A percentile compares a stretch with the other conserved stretches of the same genome.
These are phyloP conservation scores for Scutellaria minor DNA, from an alignment of 257 asterid species.

Conservation along the genomic window DNA sequence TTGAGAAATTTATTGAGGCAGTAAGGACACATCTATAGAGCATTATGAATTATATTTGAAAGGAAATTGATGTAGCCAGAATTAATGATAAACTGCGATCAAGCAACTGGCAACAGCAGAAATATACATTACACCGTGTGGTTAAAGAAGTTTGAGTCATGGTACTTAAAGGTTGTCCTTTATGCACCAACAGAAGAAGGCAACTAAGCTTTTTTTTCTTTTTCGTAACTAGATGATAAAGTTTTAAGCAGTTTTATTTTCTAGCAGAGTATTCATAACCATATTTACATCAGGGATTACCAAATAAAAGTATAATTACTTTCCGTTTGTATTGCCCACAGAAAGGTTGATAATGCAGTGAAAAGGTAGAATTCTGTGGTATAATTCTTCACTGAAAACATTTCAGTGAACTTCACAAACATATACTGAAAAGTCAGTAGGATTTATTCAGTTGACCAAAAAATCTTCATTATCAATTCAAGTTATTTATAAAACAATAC, in stretches of 20 bases:
- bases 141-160: too few species aligned
- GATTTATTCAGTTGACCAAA: constrained; percentile 11
- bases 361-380: background rate
- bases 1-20: too few species aligned
- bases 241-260: too few species aligned
- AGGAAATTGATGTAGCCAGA: too few species aligned
- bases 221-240: too few species aligned
- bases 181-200: background rate
- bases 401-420: constrained; percentile 4
- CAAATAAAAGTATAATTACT: background rate
- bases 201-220: background rate
- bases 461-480: constrained; percentile 5
- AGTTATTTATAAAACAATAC: constrained; percentile 13
- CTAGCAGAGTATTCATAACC: background rate
- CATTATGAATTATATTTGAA: background rate
- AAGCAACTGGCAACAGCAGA: too few species aligned
- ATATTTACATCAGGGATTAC: constrained; percentile 6
- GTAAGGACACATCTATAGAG: background rate
- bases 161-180: too few species aligned
- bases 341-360: constrained; percentile 20
- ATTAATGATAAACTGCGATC: too few species aligned
- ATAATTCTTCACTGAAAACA: constrained; percentile 17
- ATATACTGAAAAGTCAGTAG: constrained; percentile 2
- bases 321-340: constrained; percentile 12
- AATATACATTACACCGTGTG: too few species aligned